These are phyloP conservation scores for Trypanosoma lewisi DNA, from an alignment of 208 protist genomes.

Conservation along the genomic window DNA sequence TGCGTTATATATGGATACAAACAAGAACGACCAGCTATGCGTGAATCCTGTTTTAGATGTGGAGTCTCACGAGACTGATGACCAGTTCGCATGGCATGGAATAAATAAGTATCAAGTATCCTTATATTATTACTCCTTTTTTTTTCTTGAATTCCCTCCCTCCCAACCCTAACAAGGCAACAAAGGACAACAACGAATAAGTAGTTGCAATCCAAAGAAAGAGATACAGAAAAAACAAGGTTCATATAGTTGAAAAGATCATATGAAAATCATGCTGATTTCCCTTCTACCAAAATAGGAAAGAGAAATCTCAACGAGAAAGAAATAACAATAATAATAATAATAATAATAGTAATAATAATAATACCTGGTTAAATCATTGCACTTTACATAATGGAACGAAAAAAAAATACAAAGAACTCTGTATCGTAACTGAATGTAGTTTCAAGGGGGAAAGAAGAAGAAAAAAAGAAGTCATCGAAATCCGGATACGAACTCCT, in stretches of 20 bases:
- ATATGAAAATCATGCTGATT: no score
- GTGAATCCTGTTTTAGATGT: not conserved
- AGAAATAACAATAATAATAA: slow-evolving; percentile 7
- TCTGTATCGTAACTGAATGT: not conserved
- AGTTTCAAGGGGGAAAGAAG: no score
- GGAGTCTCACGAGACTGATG: not conserved
- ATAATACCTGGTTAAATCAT: slow-evolving; percentile 1
- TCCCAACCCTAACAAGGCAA: no score
- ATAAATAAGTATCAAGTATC: no score
- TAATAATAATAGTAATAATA: slow-evolving; percentile 8
- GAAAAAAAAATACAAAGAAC: not conserved
- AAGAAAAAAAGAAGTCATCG: not conserved
- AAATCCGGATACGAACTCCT: slow-evolving; percentile 8
- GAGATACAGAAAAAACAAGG: slow-evolving; percentile 12
- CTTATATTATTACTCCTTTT: no score
- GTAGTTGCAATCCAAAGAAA: no score
- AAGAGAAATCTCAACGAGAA: slow-evolving; percentile 10
- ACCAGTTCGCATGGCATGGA: not conserved
- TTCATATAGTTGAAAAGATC: no score
- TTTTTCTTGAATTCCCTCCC: no score
- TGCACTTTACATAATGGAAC: slow-evolving; percentile 15
- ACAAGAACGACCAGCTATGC: slow-evolving; percentile 6
- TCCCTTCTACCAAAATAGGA: no score
- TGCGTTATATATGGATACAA: slow-evolving; percentile 20
- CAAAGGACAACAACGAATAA: no score